phyloP scores from a whole-genome alignment of 2,329 filamentous ascomycete species.

The Graphiopsis chlorocephala region DNA sequence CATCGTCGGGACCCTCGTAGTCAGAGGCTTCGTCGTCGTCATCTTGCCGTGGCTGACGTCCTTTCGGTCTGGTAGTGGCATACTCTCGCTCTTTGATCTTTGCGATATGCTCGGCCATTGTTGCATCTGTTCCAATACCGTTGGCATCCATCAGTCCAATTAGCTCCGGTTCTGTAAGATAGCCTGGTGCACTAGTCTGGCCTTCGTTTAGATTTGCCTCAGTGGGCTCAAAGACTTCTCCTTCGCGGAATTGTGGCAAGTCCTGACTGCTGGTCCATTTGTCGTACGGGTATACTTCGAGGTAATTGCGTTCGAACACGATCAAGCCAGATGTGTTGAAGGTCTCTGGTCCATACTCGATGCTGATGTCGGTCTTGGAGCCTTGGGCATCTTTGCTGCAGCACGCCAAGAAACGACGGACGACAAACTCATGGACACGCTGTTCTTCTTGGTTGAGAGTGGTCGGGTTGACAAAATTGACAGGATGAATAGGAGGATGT shows the following conservation, averaged over 20 bases:
- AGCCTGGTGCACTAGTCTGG: slow-evolving; percentile 79
- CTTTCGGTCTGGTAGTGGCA: slow-evolving; percentile 62
- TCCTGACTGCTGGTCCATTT: slow-evolving; percentile 89
- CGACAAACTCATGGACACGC: slow-evolving; percentile 87
- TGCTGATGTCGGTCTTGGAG: slow-evolving; percentile 77
- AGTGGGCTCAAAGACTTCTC: slow-evolving; percentile 80
- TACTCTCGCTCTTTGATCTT: slow-evolving; percentile 92
- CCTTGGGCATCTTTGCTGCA: slow-evolving; percentile 93
- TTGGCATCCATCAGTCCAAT: slow-evolving; percentile 98
- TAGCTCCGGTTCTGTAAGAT: slow-evolving; percentile 90
- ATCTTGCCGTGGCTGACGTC: slow-evolving; percentile 28
- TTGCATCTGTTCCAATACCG: slow-evolving; percentile 96
- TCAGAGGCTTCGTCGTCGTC: slow-evolving; percentile 34
- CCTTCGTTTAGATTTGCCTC: slow-evolving; percentile 88
- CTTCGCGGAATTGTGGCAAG: slow-evolving; percentile 73
- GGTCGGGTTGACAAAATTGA: slow-evolving; percentile 70
- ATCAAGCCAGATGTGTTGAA: slow-evolving; percentile 82
- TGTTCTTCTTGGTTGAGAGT: slow-evolving; percentile 61
- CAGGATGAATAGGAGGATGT: slow-evolving; percentile 93
- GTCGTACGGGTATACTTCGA: slow-evolving; percentile 94
- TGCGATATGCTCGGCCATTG: slow-evolving; percentile 97
- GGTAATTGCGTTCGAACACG: slow-evolving; percentile 85
- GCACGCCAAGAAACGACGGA: slow-evolving; percentile 87
- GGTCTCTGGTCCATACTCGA: slow-evolving; percentile 76
- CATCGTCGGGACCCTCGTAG: slow-evolving; percentile 38